These are phyloP conservation scores for Suhomyces xylopsoci DNA, from an alignment of 805 yeast species.

Conservation along the genomic window DNA sequence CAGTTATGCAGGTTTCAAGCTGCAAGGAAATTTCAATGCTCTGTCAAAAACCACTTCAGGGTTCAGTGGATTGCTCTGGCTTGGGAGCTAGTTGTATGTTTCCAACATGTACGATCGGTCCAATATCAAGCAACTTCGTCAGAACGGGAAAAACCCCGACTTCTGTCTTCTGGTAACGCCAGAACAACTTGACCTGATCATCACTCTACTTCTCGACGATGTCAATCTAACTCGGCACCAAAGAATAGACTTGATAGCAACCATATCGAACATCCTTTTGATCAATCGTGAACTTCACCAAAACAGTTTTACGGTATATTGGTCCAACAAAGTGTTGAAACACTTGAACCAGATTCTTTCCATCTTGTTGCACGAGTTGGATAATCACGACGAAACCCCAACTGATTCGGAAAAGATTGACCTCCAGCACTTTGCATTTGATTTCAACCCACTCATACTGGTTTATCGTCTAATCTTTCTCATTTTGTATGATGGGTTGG, in stretches of 20 bases:
- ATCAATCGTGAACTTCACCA: slow-evolving; percentile 21
- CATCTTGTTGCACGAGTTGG: slow-evolving; percentile 2
- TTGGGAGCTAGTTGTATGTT: not conserved
- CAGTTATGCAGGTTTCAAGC: not conserved
- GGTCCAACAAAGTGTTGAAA: slow-evolving; percentile 11
- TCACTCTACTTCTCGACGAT: slow-evolving; percentile 1
- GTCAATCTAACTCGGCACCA: slow-evolving; percentile 4
- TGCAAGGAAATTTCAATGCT: not conserved
- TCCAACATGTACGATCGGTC: not conserved
- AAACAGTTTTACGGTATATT: slow-evolving; percentile 16
- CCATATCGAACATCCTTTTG: slow-evolving; percentile 24
- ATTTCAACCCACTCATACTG: slow-evolving; percentile 16
- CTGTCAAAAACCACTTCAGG: not conserved
- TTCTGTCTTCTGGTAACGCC: slow-evolving; percentile 12
- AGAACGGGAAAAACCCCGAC: slow-evolving; percentile 7
- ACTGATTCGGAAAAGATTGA: too few species aligned
- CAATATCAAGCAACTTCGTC: slow-evolving; percentile 1
- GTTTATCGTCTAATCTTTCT: slow-evolving; percentile 23
- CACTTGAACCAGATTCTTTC: slow-evolving; percentile 4
- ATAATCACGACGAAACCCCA: not conserved
- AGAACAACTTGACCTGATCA: slow-evolving; percentile 2
- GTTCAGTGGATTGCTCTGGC: not conserved
- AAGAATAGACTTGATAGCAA: slow-evolving; percentile 17
- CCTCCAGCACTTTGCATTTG: not conserved
- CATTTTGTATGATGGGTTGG: slow-evolving; percentile 21